Conservation (phyloP, 2,329 filamentous ascomycete species). For the Lachnellula cervina region DNA sequence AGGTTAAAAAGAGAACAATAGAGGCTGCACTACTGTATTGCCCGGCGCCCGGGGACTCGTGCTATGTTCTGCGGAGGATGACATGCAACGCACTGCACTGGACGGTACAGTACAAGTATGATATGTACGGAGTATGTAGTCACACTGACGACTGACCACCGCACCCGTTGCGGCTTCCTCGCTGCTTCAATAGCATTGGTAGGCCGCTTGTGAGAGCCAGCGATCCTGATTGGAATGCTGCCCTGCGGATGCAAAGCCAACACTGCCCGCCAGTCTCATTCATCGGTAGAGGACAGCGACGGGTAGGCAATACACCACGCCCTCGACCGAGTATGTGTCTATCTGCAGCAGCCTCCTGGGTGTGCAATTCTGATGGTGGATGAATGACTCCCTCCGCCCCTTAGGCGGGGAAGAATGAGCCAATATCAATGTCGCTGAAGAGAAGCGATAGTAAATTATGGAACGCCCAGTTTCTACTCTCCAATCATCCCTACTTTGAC, state of each 20-base stretch:
- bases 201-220: too few relatives aligned
- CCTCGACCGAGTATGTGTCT: constrained; percentile 7
- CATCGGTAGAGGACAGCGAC: constrained; percentile 9
- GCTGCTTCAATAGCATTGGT: constrained; percentile 8
- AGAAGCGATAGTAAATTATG: not conserved
- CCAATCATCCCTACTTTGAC: not conserved
- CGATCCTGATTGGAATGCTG: constrained; percentile 1
- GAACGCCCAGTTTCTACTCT: not conserved
- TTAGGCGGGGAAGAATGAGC: constrained; percentile 4
- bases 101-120: too few relatives aligned
- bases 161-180: not conserved
- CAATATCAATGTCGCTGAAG: constrained; percentile 1
- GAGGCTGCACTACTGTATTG: not conserved
- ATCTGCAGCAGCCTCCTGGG: not conserved
- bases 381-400: constrained; percentile 8
- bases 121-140: not conserved
- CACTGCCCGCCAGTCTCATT: constrained; percentile 1
- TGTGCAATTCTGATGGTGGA: constrained; percentile 7
- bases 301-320: constrained; percentile 5
- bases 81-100: too few relatives aligned
- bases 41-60: not conserved
- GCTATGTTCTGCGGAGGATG: not conserved
- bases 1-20: not conserved
- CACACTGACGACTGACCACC: not conserved
- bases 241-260: constrained; percentile 11